phyloP scores from a whole-genome alignment of 495 filamentous ascomycete species.

The Daldinia caldariorum region DNA sequence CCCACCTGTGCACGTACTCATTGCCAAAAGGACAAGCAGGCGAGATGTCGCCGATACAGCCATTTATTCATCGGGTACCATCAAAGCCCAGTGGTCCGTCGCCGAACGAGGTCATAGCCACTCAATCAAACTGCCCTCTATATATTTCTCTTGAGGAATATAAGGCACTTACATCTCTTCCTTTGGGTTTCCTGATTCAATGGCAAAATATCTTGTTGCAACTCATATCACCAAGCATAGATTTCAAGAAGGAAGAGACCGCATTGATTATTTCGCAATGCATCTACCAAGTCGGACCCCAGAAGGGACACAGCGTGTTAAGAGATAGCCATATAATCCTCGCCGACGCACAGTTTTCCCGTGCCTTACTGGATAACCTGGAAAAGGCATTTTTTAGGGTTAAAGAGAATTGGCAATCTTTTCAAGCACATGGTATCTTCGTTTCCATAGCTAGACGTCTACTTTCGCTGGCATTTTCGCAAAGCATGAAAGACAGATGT shows the following conservation, averaged over 20 bases:
- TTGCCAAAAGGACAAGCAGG: constrained; percentile 38
- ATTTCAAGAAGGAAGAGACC: constrained; percentile 59
- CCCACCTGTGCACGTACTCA: constrained; percentile 50
- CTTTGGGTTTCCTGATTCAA: constrained; percentile 60
- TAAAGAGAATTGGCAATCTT: constrained; percentile 62
- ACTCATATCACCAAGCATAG: constrained; percentile 57
- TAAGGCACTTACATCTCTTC: constrained; percentile 58
- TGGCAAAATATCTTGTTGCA: constrained; percentile 66
- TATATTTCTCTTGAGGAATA: constrained; percentile 62
- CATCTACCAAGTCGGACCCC: constrained; percentile 59
- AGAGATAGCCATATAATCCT: constrained; percentile 34
- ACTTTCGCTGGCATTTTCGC: constrained; percentile 47
- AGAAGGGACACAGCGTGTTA: constrained; percentile 10
- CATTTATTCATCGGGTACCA: constrained; percentile 52
- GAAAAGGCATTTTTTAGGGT: constrained; percentile 43
- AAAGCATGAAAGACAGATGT: constrained; percentile 16
- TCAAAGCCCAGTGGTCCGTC: constrained; percentile 40
- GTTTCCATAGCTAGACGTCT: constrained; percentile 51
- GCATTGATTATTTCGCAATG: constrained; percentile 60
- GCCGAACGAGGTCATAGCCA: constrained; percentile 59
- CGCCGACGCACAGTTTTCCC: constrained; percentile 25
- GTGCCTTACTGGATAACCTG: constrained; percentile 37
- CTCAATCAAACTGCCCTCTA: constrained; percentile 54
- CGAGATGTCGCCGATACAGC: constrained; percentile 39
- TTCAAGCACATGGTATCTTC: constrained; percentile 51